Evolutionary conservation across 2,329 filamentous ascomycete genomes (phyloP).

Genomic region (Blastomyces gilchristii): DNA sequence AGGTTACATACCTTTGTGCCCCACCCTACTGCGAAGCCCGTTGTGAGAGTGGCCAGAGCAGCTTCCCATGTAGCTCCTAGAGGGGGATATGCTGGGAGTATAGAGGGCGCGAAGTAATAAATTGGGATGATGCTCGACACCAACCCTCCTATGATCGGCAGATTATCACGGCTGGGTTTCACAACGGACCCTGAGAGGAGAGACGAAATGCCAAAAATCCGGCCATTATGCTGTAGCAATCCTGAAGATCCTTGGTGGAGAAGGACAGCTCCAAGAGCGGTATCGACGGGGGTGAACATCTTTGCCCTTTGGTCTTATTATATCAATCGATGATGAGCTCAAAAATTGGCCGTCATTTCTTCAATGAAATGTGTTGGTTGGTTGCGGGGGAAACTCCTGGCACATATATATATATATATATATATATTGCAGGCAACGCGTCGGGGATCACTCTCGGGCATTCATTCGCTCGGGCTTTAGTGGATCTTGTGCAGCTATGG

Average conservation of each 20-base stretch:
- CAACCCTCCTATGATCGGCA: slow-evolving; percentile 40
- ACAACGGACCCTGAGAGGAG: slow-evolving; percentile 35
- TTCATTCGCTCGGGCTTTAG: slow-evolving; percentile 4
- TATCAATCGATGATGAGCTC: background rate
- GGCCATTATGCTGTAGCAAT: slow-evolving; percentile 43
- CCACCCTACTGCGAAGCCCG: slow-evolving; percentile 41
- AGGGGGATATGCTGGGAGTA: slow-evolving; percentile 36
- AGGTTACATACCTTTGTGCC: slow-evolving; percentile 40
- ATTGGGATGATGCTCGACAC: slow-evolving; percentile 36
- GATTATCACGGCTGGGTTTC: slow-evolving; percentile 32
- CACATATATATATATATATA: no score
- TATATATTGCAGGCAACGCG: background rate
- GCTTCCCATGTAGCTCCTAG: slow-evolving; percentile 27
- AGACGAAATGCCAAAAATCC: slow-evolving; percentile 42
- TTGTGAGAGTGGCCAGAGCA: slow-evolving; percentile 30
- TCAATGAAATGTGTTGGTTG: background rate
- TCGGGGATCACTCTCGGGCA: slow-evolving; percentile 1
- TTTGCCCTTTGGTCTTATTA: background rate
- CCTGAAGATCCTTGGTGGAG: slow-evolving; percentile 42
- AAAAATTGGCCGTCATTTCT: background rate
- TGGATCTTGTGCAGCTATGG: background rate
- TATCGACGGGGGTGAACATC: slow-evolving; percentile 47
- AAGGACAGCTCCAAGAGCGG: slow-evolving; percentile 41
- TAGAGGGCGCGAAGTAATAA: slow-evolving; percentile 34
- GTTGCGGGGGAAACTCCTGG: background rate